Evolutionary conservation across 129 eudicot genomes (phyloP).

Genomic region (Ambrosia artemisiifolia): DNA sequence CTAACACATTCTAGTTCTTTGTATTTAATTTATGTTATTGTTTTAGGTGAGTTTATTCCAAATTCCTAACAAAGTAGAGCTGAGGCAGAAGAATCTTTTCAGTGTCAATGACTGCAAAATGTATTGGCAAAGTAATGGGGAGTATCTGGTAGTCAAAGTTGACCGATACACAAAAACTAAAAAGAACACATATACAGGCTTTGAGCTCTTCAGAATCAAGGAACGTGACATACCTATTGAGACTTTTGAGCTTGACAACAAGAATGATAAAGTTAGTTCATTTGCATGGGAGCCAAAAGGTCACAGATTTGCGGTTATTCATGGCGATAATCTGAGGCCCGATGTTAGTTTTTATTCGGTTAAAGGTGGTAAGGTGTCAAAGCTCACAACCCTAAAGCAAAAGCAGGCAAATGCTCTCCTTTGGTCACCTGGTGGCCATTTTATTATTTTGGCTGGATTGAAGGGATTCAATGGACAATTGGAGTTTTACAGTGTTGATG

Average conservation of each 20-base stretch:
- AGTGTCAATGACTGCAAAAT: slow-evolving; percentile 83
- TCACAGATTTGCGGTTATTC: slow-evolving; percentile 84
- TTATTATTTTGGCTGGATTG: slow-evolving; percentile 73
- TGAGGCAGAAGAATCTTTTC: slow-evolving; percentile 63
- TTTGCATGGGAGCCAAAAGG: slow-evolving; percentile 99
- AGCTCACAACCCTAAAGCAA: slow-evolving; percentile 66
- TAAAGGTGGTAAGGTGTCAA: slow-evolving; percentile 67
- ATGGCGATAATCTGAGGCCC: slow-evolving; percentile 82
- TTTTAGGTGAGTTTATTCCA: no score
- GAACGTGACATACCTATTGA: slow-evolving; percentile 84
- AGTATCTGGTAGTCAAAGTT: slow-evolving; percentile 85
- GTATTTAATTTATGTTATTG: no score
- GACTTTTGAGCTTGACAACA: slow-evolving; percentile 85
- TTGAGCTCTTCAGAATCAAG: slow-evolving; percentile 81
- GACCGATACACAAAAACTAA: slow-evolving; percentile 89
- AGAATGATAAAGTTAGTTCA: slow-evolving; percentile 79
- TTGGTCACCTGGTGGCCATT: slow-evolving; percentile 88
- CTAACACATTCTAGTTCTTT: no score
- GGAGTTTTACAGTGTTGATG: slow-evolving; percentile 84
- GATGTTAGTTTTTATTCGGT: slow-evolving; percentile 76
- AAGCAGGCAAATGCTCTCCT: slow-evolving; percentile 85
- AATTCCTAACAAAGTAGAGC: no score
- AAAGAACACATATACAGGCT: slow-evolving; percentile 88
- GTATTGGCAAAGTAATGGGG: slow-evolving; percentile 96
- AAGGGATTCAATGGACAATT: slow-evolving; percentile 80